These are phyloP conservation scores for Talaromyces sp. DNA, from an alignment of 2,329 filamentous ascomycete species.

Conservation along the genomic window DNA sequence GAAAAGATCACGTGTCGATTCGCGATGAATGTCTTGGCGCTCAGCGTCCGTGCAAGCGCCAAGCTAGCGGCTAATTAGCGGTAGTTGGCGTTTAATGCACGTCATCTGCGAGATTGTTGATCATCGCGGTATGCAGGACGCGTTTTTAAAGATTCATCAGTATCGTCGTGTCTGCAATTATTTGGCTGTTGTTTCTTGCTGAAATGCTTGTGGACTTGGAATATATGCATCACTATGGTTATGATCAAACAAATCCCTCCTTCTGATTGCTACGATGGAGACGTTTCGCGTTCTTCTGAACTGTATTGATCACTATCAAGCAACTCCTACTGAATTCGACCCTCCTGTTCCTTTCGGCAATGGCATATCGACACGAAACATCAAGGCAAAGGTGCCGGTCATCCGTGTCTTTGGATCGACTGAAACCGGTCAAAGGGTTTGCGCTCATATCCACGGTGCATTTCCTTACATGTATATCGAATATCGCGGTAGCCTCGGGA, in stretches of 20 bases:
- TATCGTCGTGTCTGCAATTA: background rate
- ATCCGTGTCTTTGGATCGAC: constrained; percentile 89
- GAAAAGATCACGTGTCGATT: background rate
- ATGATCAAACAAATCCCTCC: constrained; percentile 13
- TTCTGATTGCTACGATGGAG: constrained; percentile 49
- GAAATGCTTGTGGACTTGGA: background rate
- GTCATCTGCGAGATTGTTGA: constrained; percentile 11
- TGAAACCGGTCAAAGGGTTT: constrained; percentile 91
- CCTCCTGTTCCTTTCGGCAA: constrained; percentile 66
- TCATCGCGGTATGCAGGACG: constrained; percentile 2
- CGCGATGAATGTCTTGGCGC: background rate
- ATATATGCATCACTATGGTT: constrained; percentile 4
- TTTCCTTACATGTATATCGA: constrained; percentile 95
- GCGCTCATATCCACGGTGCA: constrained; percentile 89
- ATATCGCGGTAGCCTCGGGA: constrained; percentile 65
- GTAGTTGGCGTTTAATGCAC: constrained; percentile 8
- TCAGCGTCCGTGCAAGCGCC: background rate
- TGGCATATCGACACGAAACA: constrained; percentile 53
- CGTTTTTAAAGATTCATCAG: background rate
- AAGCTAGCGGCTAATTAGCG: background rate
- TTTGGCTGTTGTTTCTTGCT: background rate
- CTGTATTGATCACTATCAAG: constrained; percentile 92
- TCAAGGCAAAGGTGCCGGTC: constrained; percentile 71
- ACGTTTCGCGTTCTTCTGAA: constrained; percentile 87
- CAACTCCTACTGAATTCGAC: constrained; percentile 71